Conservation (phyloP, 2,329 filamentous ascomycete species). For the Xylariaceae sp. region DNA sequence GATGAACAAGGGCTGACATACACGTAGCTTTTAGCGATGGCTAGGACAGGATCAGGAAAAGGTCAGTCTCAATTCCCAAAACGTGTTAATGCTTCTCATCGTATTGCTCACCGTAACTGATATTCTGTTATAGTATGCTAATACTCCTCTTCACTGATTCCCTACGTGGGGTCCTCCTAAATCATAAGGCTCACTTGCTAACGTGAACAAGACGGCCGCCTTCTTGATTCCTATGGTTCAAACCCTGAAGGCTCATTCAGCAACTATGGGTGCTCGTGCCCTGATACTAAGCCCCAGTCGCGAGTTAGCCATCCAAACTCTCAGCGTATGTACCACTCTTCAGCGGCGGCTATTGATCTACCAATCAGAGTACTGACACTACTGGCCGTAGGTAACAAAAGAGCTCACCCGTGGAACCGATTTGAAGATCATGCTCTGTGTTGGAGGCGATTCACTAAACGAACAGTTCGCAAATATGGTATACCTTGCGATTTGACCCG, state of each 20-base stretch:
- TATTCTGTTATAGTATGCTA: conserved; percentile 2
- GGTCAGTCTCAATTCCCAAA: conserved; percentile 2
- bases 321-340: conserved; percentile 10
- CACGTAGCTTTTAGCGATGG: conserved; percentile 83
- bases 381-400: conserved; percentile 92
- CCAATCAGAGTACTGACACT: conserved; percentile 38
- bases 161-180: neutral
- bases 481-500: neutral
- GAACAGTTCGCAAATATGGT: conserved; percentile 23
- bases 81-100: neutral
- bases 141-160: neutral
- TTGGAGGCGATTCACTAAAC: conserved; percentile 68
- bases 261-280: conserved; percentile 78
- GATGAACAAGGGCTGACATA: conserved; percentile 59
- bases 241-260: conserved; percentile 81
- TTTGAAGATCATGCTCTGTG: conserved; percentile 77
- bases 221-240: conserved; percentile 99
- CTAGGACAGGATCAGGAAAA: conserved; percentile 95
- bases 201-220: conserved; percentile 62
- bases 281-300: conserved; percentile 88
- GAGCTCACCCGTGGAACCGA: conserved; percentile 89
- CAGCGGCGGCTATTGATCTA: too few species aligned
- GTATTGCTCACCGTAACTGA: too few species aligned
- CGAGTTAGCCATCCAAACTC: conserved; percentile 78
- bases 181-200: neutral